Base-by-base conservation (phyloP, 176 grass and related monocot species). In the Musa beccarii region DNA sequence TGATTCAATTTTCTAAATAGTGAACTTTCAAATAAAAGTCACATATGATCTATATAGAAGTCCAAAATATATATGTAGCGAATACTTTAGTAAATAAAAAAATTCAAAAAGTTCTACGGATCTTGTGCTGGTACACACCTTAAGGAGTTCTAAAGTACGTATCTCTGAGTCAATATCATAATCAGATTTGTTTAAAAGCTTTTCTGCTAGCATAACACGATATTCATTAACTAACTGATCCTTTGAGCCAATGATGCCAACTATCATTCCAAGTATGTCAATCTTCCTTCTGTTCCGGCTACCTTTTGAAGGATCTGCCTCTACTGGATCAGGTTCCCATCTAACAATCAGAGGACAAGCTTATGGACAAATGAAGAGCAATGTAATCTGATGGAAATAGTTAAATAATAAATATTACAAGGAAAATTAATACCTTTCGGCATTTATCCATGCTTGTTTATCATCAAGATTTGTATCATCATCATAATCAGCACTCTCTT, bases 161-260 rank as follows among this genome's bases (percentile, higher is more conserved):
- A 97, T 97, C 81, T 97, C 94, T 68, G 94, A 97, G 85, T 93
- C 90, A 80, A 97, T 97, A 81, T 93, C 94, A 82, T 90, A 97
- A 87, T 91, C 94, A 70, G 88, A 91, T 87, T 97, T 97, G 24
- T 85, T 93, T 59, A 97, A 88, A 68, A 97, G 82, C 64, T 93
- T 97, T 85, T 97, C 94, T 73, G 94, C 94, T 68, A 97, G 73
- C 94, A 97, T 97, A 63, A 97, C 94, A 82, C 86, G 89, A 67
- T 97, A 93, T 84, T 97, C 94, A 54, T 89, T 97, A 77, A 97
- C 90, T 54, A 97, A 73, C 79, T 97, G 94, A 52, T 97, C 94
- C 75, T 97, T 97, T 23, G 94, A 97, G 52, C 94, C 94, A 84
- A 97, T 93, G 89, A 97, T 87, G 77, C 88, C 88, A 54, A 97